Evolutionary conservation across 2,329 filamentous ascomycete genomes (phyloP).

Genomic region (Rutstroemia sp.): DNA sequence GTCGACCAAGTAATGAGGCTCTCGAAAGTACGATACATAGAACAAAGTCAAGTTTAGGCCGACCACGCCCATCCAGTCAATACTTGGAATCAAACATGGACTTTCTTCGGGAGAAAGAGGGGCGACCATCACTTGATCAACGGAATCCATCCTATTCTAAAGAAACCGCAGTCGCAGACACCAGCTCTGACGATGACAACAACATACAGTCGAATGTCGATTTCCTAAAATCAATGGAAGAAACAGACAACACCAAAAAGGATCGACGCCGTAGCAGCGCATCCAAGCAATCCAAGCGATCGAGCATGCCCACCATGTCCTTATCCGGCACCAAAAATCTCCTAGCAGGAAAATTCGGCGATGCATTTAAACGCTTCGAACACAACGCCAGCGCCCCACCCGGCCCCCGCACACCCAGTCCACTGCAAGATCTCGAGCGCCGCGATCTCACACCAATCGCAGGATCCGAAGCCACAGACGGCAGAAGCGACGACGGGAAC

Average conservation of each 20-base stretch:
- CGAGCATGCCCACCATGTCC: constrained; percentile 62
- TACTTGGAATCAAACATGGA: constrained; percentile 79
- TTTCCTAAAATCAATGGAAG: constrained; percentile 71
- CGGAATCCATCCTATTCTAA: constrained; percentile 23
- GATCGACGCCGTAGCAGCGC: constrained; percentile 48
- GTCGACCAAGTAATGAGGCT: constrained; percentile 57
- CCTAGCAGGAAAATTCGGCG: constrained; percentile 81
- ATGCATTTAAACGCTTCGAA: constrained; percentile 91
- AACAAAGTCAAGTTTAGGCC: constrained; percentile 57
- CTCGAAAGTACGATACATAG: constrained; percentile 49
- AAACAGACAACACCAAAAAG: constrained; percentile 43
- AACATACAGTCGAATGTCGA: constrained; percentile 75
- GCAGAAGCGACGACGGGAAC: constrained; percentile 58
- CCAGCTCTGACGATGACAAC: constrained; percentile 41
- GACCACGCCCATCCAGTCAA: constrained; percentile 70
- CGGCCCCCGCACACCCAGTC: constrained; percentile 39
- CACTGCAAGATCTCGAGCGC: constrained; percentile 33
- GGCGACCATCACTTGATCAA: constrained; percentile 25
- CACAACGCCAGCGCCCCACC: constrained; percentile 32
- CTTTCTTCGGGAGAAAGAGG: constrained; percentile 70
- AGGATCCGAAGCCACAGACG: constrained; percentile 67
- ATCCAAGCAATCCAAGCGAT: constrained; percentile 55
- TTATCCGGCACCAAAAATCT: constrained; percentile 72
- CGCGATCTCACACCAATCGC: constrained; percentile 57
- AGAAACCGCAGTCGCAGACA: constrained; percentile 28